A percentile compares a stretch with the other conserved stretches of the same genome.
phyloP scores from a whole-genome alignment of 2,329 filamentous ascomycete genomes.

The Ophiocordyceps polyrhachis-furcata region DNA sequence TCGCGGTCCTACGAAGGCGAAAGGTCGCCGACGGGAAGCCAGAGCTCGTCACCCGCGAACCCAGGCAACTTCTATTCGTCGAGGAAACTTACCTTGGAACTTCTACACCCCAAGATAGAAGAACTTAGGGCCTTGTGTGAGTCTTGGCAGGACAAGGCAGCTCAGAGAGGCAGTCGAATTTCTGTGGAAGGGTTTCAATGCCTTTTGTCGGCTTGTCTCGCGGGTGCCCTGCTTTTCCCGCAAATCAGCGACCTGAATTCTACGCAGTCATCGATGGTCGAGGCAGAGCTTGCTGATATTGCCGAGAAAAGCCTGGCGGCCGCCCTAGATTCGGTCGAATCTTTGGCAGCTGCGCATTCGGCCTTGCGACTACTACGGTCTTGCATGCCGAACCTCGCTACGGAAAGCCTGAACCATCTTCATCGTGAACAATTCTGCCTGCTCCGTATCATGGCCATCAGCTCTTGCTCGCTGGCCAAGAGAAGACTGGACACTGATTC shows the following conservation, averaged over 20 bases:
- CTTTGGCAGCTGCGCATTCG: conserved; percentile 24
- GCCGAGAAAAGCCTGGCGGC: conserved; percentile 21
- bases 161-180: conserved; percentile 28
- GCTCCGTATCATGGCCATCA: conserved; percentile 21
- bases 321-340: conserved; percentile 25
- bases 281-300: conserved; percentile 21
- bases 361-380: conserved; percentile 24
- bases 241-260: conserved; percentile 28
- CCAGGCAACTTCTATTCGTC: conserved; percentile 18
- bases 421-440: conserved; percentile 20
- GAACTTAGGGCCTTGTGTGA: conserved; percentile 27
- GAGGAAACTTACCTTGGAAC: conserved; percentile 32
- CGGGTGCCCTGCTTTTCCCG: conserved; percentile 26
- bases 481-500: conserved; percentile 7
- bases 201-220: conserved; percentile 27
- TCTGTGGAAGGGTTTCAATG: conserved; percentile 34
- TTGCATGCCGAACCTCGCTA: conserved; percentile 26
- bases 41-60: conserved; percentile 10
- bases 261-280: conserved; percentile 28
- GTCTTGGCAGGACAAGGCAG: conserved; percentile 25
- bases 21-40: conserved; percentile 2
- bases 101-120: conserved; percentile 32
- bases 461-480: conserved; percentile 13
- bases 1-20: neutral
- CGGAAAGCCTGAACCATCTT: conserved; percentile 18